Base-by-base conservation (phyloP, 139 green algal species). In the Chlorella sp. region DNA sequence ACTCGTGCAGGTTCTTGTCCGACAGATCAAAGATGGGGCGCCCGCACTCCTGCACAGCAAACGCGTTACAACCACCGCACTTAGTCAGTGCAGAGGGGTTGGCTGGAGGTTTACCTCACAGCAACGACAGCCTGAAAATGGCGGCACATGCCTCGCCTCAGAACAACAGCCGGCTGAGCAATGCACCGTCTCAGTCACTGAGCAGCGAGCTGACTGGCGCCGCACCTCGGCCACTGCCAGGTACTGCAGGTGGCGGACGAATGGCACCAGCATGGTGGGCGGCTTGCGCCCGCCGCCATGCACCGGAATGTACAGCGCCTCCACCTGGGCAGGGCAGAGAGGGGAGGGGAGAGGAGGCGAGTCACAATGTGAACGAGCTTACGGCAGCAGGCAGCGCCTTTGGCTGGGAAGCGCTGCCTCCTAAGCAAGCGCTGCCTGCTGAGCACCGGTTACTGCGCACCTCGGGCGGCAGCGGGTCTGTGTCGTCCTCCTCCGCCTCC, bases 21-120 rank as follows among this genome's bases (percentile, higher is more conserved):
- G 34, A n/a, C 68, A 74, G 68, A 36, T 74, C 68, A 15, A 74
- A 74, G 36, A 74, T 32, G 36, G 68, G 15, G 18, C 68, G 68
- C 6, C 68, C 68, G 36, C 18, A 32, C 68, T 74, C 68, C 68
- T 74, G 68, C 68, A 17, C 32, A 23, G n/a, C n/a, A n/a, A n/a
- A n/a, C n/a, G n/a, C n/a, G n/a, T n/a, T n/a, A n/a, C n/a, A n/a
- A n/a, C n/a, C n/a, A n/a, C n/a, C n/a, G n/a, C n/a, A n/a, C n/a
- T n/a, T n/a, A n/a, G n/a, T n/a, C n/a, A n/a, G n/a, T n/a, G n/a
- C n/a, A n/a, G n/a, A n/a, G n/a, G n/a, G n/a, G n/a, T n/a, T n/a
- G n/a, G n/a, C n/a, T n/a, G n/a, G n/a, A n/a, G n/a, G n/a, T n/a
- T n/a, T n/a, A n/a, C n/a, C n/a, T n/a, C 5, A n/a, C 20, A 2